These are phyloP conservation scores for Nannizzia gypsea DNA, from an alignment of 2,329 filamentous ascomycete species.

Conservation along the genomic window DNA sequence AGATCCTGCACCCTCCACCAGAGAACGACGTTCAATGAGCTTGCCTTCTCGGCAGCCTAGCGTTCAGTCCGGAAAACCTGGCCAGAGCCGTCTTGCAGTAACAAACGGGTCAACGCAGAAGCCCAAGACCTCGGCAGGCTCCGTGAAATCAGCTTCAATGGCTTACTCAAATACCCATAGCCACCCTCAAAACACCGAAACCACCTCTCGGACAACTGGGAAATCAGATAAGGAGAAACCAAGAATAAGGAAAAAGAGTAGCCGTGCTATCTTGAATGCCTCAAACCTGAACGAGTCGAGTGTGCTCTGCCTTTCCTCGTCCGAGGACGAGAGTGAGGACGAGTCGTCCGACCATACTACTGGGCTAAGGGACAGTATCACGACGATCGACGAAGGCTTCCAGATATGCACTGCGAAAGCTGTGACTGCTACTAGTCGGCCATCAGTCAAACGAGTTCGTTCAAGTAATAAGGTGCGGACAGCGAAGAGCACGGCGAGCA, in stretches of 20 bases:
- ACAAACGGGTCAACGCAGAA: neutral
- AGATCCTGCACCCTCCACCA: neutral
- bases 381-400: slow-evolving; percentile 30
- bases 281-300: slow-evolving; percentile 35
- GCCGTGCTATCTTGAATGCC: slow-evolving; percentile 27
- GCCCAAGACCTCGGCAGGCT: neutral
- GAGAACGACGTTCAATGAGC: neutral
- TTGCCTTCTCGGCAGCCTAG: neutral
- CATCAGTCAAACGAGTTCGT: slow-evolving; percentile 21
- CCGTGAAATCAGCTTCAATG: neutral
- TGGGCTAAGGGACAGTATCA: slow-evolving; percentile 28
- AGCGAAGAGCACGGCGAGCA: slow-evolving; percentile 13
- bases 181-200: neutral
- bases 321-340: slow-evolving; percentile 22
- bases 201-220: neutral
- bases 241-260: slow-evolving; percentile 28
- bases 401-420: slow-evolving; percentile 34
- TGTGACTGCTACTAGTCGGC: slow-evolving; percentile 23
- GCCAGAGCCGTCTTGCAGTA: neutral
- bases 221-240: neutral
- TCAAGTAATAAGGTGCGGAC: slow-evolving; percentile 20
- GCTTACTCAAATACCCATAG: neutral
- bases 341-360: slow-evolving; percentile 13
- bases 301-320: slow-evolving; percentile 40
- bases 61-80: neutral